phyloP scores from a whole-genome alignment of 2,329 filamentous ascomycete genomes.

The Rutstroemia sp. region DNA sequence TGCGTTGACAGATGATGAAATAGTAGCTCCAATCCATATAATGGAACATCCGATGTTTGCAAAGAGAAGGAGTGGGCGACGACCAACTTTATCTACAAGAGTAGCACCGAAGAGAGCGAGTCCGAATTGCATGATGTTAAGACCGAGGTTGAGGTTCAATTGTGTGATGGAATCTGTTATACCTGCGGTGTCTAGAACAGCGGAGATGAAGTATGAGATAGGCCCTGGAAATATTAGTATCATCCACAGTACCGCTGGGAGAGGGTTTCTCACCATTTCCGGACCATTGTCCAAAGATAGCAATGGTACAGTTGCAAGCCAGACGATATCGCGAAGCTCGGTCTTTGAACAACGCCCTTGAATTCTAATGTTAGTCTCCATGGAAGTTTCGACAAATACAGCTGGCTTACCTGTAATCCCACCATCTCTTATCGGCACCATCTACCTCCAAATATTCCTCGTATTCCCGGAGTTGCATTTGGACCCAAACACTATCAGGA shows the following conservation, averaged over 20 bases:
- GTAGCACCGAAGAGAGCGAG: conserved; percentile 45
- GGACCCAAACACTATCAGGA: conserved; percentile 41
- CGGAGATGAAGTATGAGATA: conserved; percentile 46
- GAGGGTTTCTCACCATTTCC: conserved; percentile 24
- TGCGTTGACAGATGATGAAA: conserved; percentile 15
- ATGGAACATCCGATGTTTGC: conserved; percentile 40
- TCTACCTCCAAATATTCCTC: conserved; percentile 42
- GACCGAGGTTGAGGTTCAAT: conserved; percentile 45
- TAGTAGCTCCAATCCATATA: conserved; percentile 42
- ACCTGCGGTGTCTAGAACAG: conserved; percentile 44
- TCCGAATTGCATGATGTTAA: conserved; percentile 45
- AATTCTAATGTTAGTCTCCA: conserved; percentile 41
- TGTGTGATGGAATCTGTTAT: conserved; percentile 39
- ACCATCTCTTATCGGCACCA: conserved; percentile 47
- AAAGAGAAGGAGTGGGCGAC: conserved; percentile 45
- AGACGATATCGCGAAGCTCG: conserved; percentile 41
- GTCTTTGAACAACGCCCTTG: conserved; percentile 43
- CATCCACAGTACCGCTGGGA: background rate
- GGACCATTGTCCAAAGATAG: conserved; percentile 45
- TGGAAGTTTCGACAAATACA: background rate
- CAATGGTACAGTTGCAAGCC: conserved; percentile 42
- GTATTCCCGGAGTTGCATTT: conserved; percentile 41
- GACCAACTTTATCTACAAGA: conserved; percentile 49
- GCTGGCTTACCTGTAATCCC: conserved; percentile 37
- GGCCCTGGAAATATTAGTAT: conserved; percentile 16